phyloP scores from a whole-genome alignment of 768 basidiomycete genomes.

The Leccinum subgranulosum region DNA sequence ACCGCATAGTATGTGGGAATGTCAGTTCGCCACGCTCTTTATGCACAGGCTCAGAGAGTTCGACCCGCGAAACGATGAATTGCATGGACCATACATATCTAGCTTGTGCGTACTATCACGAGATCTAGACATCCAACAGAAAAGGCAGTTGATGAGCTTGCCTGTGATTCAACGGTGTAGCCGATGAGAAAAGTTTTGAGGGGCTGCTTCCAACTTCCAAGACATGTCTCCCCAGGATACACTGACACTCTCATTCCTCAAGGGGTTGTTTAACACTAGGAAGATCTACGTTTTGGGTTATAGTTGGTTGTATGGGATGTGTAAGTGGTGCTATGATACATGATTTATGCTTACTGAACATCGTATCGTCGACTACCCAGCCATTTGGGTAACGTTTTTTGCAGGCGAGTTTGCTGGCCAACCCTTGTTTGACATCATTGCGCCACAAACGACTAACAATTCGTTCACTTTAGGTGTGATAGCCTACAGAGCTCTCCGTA shows the following conservation, averaged over 20 bases:
- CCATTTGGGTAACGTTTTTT: conserved; percentile 66
- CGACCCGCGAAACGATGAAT: neutral
- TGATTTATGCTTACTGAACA: neutral
- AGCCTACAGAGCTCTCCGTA: conserved; percentile 57
- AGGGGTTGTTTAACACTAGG: neutral
- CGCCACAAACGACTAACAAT: neutral
- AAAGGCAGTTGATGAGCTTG: neutral
- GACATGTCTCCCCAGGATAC: conserved; percentile 1
- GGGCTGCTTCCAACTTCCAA: neutral
- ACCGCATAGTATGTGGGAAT: neutral
- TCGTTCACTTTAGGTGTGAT: conserved; percentile 47
- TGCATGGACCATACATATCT: neutral
- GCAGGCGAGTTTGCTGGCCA: conserved; percentile 38
- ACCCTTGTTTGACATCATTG: neutral
- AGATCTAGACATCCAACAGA: neutral
- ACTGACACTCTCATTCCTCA: neutral
- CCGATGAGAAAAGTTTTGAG: conserved; percentile 1
- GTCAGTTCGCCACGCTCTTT: neutral
- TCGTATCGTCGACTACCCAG: conserved; percentile 10
- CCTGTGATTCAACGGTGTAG: neutral
- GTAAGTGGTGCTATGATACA: conserved; percentile 37
- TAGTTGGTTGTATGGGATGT: conserved; percentile 67
- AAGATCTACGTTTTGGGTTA: conserved; percentile 52
- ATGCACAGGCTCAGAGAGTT: neutral
- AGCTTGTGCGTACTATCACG: neutral